Base-by-base conservation (phyloP, 805 yeast species). In the Barnettozyma californica region DNA sequence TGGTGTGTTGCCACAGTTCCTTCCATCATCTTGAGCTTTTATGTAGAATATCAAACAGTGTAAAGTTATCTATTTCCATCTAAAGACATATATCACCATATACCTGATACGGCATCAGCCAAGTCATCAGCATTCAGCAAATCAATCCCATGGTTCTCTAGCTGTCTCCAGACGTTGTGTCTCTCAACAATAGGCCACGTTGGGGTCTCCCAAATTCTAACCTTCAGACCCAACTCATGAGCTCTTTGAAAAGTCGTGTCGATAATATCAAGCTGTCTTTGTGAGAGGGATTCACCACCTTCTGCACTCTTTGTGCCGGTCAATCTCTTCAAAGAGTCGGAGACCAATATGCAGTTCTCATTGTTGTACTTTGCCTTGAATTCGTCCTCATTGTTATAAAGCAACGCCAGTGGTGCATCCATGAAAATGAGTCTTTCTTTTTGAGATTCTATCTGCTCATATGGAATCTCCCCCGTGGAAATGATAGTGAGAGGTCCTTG, bases 171-270 rank as follows among this genome's bases (percentile, higher is more conserved):
- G 36, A 81, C 73, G 3, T 60, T 59, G 41, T 75, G 61, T 49
- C 78, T 70, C 26, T 68, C 61, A 13, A 57, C 51, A 2, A 62
- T 60, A 4, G 91, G 90, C 89, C 89, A 84, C 45, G 70, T 69
- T 1, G 87, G 82, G 9, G 80, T 81, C 18, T 83, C 90, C 91
- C 91, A 85, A 27, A 84, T 68, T 48, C 92, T 68, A 0, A 87
- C 77, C 53, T 73, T 70, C 37, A 84, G 57, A 11, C 79, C 78
- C 43, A 66, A 50, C 2, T 63, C 57, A 55, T 83, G 87, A 2
- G 87, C 83, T 14, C 49, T 46, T 3, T 51, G 47, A 14, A 65
- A 52, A 7, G 45, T 43, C 0, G 7, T 44, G 9, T 65, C 64
- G 19, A 78, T 62, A 25, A 53, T 54, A 9, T 39, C 49, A 14